Conservation (phyloP, 2,329 filamentous ascomycete species). For the Neurospora crassa region DNA sequence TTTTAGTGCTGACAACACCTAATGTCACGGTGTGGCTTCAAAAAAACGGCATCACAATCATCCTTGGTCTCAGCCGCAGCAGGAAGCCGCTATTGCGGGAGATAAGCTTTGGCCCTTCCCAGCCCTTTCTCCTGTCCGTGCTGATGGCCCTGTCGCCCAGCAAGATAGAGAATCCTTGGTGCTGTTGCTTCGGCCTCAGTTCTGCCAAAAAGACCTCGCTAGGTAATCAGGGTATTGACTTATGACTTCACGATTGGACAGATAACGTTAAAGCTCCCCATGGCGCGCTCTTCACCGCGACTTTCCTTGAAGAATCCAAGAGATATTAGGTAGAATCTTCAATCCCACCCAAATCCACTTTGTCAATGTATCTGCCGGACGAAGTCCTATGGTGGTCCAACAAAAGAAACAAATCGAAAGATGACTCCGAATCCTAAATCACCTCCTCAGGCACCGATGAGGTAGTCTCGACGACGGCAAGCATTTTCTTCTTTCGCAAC, state of each 20-base stretch:
- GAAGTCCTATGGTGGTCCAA: too few relatives aligned
- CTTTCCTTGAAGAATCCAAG: neutral
- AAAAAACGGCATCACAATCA: neutral
- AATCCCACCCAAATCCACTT: too few relatives aligned
- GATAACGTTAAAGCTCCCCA: neutral
- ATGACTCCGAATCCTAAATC: too few relatives aligned
- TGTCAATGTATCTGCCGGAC: too few relatives aligned
- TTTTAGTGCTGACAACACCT: neutral
- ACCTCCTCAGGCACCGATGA: too few relatives aligned
- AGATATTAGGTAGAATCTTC: too few relatives aligned
- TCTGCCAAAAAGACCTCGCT: neutral
- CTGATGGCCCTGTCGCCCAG: neutral
- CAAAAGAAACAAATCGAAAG: too few relatives aligned
- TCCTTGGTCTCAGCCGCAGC: neutral
- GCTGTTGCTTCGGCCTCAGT: neutral
- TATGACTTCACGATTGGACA: neutral
- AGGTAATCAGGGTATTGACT: neutral
- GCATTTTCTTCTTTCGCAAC: too few relatives aligned
- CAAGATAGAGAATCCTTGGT: neutral
- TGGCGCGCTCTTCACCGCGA: neutral
- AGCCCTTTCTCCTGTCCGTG: neutral
- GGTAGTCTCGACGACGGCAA: too few relatives aligned
- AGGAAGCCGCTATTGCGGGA: neutral
- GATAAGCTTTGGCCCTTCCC: neutral
- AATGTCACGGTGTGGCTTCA: neutral